A percentile compares a stretch with the other conserved stretches of the same genome.
Conservation (phyloP, 257 asterid genomes). For the Jasminum sambac region DNA sequence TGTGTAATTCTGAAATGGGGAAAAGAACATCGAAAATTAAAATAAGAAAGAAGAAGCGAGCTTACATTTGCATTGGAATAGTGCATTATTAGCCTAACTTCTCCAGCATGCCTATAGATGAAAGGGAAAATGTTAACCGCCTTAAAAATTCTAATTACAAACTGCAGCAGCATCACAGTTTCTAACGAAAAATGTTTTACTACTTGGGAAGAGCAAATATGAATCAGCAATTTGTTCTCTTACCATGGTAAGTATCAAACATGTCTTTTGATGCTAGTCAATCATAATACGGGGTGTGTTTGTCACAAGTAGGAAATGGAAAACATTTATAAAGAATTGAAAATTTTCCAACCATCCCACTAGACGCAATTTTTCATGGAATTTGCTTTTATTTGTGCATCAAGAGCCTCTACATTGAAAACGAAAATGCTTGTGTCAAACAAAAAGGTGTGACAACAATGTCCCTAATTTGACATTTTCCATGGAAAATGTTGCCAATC, state of each 20-base stretch:
- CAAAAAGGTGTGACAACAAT: too few relatives aligned
- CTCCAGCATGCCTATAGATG: conserved; percentile 77
- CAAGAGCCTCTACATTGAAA: too few relatives aligned
- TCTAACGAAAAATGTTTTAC: neutral
- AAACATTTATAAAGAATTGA: too few relatives aligned
- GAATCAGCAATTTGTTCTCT: neutral
- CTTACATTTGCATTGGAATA: conserved; percentile 69
- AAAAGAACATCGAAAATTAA: neutral
- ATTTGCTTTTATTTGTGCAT: too few relatives aligned
- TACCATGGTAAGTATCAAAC: neutral
- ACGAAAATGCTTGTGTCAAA: too few relatives aligned
- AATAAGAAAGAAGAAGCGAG: conserved; percentile 4
- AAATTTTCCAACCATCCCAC: too few relatives aligned
- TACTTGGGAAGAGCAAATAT: neutral
- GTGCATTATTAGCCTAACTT: conserved; percentile 84
- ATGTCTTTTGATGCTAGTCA: neutral
- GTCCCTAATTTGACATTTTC: too few relatives aligned
- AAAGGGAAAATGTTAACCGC: conserved; percentile 21
- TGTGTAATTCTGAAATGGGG: neutral
- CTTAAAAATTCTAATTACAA: neutral
- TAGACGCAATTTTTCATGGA: too few relatives aligned
- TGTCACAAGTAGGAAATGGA: too few relatives aligned
- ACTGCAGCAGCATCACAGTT: neutral
- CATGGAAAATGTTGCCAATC: too few relatives aligned
- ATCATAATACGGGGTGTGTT: too few relatives aligned